A percentile compares a stretch with the other conserved stretches of the same genome.
Conservation (phyloP, 257 asterid species). For the Jacaranda copaia region DNA sequence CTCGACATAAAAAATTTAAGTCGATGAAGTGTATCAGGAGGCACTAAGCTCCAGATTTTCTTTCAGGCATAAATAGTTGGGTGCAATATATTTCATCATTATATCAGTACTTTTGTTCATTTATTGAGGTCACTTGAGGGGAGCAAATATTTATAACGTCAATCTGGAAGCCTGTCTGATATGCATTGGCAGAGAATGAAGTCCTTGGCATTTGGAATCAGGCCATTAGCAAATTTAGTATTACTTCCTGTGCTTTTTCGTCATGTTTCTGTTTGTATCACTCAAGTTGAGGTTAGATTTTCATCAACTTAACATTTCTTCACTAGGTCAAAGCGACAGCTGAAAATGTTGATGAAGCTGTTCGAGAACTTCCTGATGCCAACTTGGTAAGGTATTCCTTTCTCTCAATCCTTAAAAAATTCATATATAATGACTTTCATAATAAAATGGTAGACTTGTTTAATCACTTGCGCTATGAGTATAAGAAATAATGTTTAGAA, state of each 20-base stretch:
- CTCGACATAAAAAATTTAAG: too few relatives aligned
- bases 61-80: background rate
- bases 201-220: background rate
- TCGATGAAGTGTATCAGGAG: too few relatives aligned
- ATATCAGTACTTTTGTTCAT: background rate
- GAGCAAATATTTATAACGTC: background rate
- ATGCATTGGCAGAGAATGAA: background rate
- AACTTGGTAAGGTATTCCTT: slow-evolving; percentile 97
- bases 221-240: background rate
- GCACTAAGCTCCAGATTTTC: too few relatives aligned
- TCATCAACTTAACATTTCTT: slow-evolving; percentile 25
- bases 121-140: slow-evolving; percentile 2
- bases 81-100: background rate
- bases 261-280: background rate
- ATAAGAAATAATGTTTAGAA: slow-evolving; percentile 13
- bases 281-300: slow-evolving; percentile 20
- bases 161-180: slow-evolving; percentile 13
- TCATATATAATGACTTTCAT: slow-evolving; percentile 6
- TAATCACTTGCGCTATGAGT: slow-evolving; percentile 18
- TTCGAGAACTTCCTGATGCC: slow-evolving; percentile 99
- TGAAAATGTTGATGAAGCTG: slow-evolving; percentile 94
- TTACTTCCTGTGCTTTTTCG: background rate
- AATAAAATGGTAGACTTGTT: slow-evolving; percentile 23
- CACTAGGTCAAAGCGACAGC: slow-evolving; percentile 97
- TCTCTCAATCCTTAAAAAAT: slow-evolving; percentile 47